These are phyloP conservation scores for Diaporthe sp. DNA, from an alignment of 2,329 filamentous ascomycete genomes.

Conservation along the genomic window DNA sequence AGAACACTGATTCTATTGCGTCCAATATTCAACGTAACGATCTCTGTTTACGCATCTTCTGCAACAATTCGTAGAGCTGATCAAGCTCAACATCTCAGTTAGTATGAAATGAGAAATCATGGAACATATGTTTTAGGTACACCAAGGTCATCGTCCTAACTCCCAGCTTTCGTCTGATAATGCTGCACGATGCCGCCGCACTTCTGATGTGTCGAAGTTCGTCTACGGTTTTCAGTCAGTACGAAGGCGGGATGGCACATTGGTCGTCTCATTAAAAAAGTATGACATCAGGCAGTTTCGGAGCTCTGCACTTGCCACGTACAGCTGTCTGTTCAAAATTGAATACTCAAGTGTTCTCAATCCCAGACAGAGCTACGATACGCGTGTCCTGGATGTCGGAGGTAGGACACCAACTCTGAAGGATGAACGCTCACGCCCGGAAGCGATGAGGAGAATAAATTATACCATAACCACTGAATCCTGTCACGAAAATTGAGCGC, in stretches of 20 bases:
- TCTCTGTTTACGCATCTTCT: neutral
- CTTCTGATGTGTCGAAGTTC: neutral
- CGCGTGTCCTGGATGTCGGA: neutral
- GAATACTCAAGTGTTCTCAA: neutral
- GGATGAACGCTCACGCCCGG: neutral
- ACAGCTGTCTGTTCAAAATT: neutral
- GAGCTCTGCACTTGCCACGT: neutral
- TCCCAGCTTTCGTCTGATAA: neutral
- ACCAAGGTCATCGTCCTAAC: no score
- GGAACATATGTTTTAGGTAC: neutral
- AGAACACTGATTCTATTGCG: no score
- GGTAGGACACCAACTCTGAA: neutral
- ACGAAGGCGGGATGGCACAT: neutral
- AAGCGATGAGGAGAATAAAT: neutral
- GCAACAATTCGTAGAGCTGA: neutral
- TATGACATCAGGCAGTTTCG: neutral
- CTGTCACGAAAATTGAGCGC: no score
- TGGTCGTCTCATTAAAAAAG: neutral
- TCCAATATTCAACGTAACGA: no score
- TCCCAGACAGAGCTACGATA: neutral
- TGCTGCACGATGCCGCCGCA: neutral
- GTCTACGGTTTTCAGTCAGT: neutral
- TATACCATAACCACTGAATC: no score
- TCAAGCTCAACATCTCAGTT: neutral
- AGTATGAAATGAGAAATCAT: no score